Percentiles rank a stretch among this genome's conserved stretches.
Evolutionary conservation across 225 moss, liverwort and hornwort genomes (phyloP).

Genomic region (Anthoceros angustus): DNA sequence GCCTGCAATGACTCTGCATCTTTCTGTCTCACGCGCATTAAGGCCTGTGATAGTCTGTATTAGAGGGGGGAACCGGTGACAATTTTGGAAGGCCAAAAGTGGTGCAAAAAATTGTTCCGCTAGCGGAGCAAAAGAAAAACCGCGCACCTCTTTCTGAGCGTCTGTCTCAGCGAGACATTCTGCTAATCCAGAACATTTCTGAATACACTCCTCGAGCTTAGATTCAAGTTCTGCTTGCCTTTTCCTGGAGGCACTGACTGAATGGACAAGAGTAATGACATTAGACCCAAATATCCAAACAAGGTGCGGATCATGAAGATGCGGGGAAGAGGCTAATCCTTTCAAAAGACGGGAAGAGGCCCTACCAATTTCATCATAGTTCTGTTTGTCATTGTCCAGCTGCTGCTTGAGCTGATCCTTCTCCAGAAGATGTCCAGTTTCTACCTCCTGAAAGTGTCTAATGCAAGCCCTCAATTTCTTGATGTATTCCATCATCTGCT

Average conservation of each 20-base stretch:
- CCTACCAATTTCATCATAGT: conserved; percentile 41
- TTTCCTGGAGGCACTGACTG: conserved; percentile 42
- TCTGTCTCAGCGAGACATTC: conserved; percentile 22
- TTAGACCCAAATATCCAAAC: not conserved
- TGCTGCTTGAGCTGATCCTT: conserved; percentile 40
- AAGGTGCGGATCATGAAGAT: not conserved
- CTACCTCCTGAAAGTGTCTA: conserved; percentile 79
- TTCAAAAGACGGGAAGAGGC: not conserved
- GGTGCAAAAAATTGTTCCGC: no score
- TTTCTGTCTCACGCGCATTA: conserved; percentile 31
- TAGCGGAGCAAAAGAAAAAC: not conserved
- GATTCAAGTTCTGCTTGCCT: conserved; percentile 40
- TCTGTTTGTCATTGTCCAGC: conserved; percentile 46
- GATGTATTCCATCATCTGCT: conserved; percentile 99
- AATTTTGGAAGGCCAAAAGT: no score
- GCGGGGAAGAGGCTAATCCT: not conserved
- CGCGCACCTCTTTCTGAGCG: conserved; percentile 49
- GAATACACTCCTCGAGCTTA: conserved; percentile 31
- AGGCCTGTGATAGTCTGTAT: conserved; percentile 21
- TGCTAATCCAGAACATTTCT: conserved; percentile 24
- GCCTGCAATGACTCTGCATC: conserved; percentile 33
- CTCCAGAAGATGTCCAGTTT: conserved; percentile 38
- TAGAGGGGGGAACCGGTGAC: not conserved
- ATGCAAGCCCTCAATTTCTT: conserved; percentile 94
- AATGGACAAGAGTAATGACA: not conserved